Evolutionary conservation across 495 filamentous ascomycete genomes (phyloP), one percentile per base, ranked within the genome.

Genomic region (Penicillium paradoxum): DNA sequence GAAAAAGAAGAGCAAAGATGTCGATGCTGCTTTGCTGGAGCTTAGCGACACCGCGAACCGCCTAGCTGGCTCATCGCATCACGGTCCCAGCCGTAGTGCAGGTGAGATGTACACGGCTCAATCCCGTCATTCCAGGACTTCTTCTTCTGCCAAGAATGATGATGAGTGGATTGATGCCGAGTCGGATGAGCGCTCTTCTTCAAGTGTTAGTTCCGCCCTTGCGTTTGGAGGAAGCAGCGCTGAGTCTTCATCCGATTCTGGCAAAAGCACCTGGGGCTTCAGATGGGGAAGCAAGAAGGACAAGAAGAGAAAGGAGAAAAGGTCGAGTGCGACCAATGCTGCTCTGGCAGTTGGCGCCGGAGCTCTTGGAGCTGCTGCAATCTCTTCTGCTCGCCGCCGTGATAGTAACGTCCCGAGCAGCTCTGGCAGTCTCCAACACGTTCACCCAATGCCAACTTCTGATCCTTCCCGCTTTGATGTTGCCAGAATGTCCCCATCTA

Each of bases 151-250:
- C 24, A 62, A 52, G 3, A 70, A 74, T 13, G 63, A 66, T 17
- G 78, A 81, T 25, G 77, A 69, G n/a, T 86, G 83, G 84, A 77
- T 84, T 43, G 80, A 82, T 60, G 75, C 79, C 8, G 71, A 73
- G 21, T 80, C 80, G 1, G 77, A 77, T 25, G 76, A 74, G 27
- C 63, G 67, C 21, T 64, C 62, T 25, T 77, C 80, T 11, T 73
- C 74, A 5, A 77, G 74, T 61, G 68, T 66, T n/a, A 70, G 70
- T 49, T 83, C 81, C 21, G 78, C 63, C 7, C 73, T 87, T 39
- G 82, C 82, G 3, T 87, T 77, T 61, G 72, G 83, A 62, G 62
- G 65, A 51, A 71, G 73, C 49, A 79, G 77, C 51, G 59, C 57
- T 41, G 79, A 79, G 30, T 83, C 82, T 18, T 37, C 53, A 6